These are phyloP conservation scores for Suillus subluteus DNA, from an alignment of 768 basidiomycete species.

Conservation along the genomic window DNA sequence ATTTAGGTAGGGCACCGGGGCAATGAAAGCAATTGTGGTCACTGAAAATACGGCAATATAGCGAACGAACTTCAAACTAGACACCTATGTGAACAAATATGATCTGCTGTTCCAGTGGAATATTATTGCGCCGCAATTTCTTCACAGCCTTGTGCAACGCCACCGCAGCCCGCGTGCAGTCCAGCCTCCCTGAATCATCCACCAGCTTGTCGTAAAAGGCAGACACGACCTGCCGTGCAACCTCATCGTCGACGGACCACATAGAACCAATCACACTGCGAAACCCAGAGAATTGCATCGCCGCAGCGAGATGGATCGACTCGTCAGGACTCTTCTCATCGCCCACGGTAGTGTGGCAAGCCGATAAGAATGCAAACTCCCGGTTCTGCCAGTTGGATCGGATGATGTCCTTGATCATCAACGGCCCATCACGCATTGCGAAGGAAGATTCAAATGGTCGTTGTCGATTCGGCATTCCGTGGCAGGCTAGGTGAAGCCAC, in stretches of 20 bases:
- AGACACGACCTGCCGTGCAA: background rate
- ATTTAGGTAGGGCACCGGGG: too few species aligned
- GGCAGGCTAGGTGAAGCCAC: slow-evolving; percentile 26
- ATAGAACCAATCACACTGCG: background rate
- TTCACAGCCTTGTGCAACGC: slow-evolving; percentile 3
- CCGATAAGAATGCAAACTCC: too few species aligned
- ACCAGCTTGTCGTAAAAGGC: background rate
- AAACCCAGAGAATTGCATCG: background rate
- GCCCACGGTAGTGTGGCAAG: too few species aligned
- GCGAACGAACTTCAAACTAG: background rate
- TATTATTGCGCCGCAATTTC: background rate
- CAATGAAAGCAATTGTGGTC: slow-evolving; percentile 36
- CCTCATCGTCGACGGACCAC: background rate
- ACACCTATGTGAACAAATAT: slow-evolving; percentile 9
- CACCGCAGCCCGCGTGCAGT: background rate
- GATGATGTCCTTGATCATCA: too few species aligned
- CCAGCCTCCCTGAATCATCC: background rate
- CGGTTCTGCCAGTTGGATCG: too few species aligned
- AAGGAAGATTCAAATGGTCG: slow-evolving; percentile 16
- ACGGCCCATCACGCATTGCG: too few species aligned
- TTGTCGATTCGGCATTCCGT: slow-evolving; percentile 17
- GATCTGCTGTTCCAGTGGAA: slow-evolving; percentile 5
- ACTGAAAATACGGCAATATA: background rate
- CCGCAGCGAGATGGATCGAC: background rate
- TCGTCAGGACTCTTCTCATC: too few species aligned